phyloP scores from a whole-genome alignment of 202 grass and related monocot species.

The Digitaria exilis region DNA sequence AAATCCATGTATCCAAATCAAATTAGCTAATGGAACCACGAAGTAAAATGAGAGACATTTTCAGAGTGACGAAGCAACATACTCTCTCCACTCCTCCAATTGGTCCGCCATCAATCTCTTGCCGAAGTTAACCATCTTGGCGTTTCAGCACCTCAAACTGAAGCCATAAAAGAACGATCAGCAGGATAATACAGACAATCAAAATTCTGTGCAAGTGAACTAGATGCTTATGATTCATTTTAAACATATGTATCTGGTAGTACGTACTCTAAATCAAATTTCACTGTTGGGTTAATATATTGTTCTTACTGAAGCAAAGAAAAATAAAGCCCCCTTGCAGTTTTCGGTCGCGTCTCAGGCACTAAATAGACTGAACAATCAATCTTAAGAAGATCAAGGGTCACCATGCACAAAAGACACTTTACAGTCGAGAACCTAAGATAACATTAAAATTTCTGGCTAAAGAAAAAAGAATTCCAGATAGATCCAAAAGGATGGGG shows the following conservation, averaged over 20 bases:
- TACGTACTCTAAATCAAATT: neutral
- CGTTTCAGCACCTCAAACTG: conserved; percentile 44
- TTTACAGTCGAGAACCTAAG: conserved; percentile 37
- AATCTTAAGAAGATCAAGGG: neutral
- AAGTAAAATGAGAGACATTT: conserved; percentile 1
- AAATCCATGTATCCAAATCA: conserved; percentile 2
- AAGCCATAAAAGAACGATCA: conserved; percentile 21
- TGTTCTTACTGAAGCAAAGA: neutral
- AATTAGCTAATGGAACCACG: neutral
- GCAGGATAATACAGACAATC: neutral
- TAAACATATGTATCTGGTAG: neutral
- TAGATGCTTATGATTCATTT: neutral
- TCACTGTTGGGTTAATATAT: neutral
- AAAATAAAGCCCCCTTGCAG: neutral
- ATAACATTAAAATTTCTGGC: conserved; percentile 45
- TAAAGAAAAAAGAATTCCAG: conserved; percentile 33
- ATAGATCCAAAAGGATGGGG: conserved; percentile 33
- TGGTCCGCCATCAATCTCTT: conserved; percentile 78
- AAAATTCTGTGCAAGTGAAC: neutral
- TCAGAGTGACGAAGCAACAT: conserved; percentile 30
- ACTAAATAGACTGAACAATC: neutral
- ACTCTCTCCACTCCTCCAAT: conserved; percentile 85
- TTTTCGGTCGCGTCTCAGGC: neutral
- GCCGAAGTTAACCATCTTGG: conserved; percentile 90
- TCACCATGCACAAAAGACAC: neutral